Percentiles rank a stretch among this genome's conserved stretches.
phyloP scores from a whole-genome alignment of 1,284 basidiomycete species.

The Ceratobasidium sp. region DNA sequence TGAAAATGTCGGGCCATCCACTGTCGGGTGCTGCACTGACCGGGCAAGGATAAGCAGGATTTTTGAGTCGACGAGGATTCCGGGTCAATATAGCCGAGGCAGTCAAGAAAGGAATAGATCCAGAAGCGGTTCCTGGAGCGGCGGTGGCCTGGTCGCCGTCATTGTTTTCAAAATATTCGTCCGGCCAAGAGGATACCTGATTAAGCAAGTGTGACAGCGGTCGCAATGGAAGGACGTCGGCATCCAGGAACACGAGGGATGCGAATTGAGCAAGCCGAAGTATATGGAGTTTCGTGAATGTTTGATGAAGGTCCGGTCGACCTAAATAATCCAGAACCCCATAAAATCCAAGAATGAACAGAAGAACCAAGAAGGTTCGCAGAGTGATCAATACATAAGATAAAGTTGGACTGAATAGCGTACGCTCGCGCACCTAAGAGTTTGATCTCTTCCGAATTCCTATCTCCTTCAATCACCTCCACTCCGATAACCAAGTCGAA shows the following conservation, averaged over 20 bases:
- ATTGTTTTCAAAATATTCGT: constrained; percentile 59
- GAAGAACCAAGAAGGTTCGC: neutral
- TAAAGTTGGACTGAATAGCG: neutral
- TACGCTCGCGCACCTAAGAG: constrained; percentile 78
- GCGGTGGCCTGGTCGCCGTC: neutral
- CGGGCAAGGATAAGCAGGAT: constrained; percentile 46
- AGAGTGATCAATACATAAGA: neutral
- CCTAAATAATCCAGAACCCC: constrained; percentile 57
- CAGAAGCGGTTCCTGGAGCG: neutral
- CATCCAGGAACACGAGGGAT: constrained; percentile 94
- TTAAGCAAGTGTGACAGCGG: constrained; percentile 89
- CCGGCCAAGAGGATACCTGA: constrained; percentile 52
- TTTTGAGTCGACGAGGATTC: constrained; percentile 33
- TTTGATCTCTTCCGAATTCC: constrained; percentile 67
- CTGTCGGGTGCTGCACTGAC: constrained; percentile 88
- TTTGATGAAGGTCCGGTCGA: constrained; percentile 88
- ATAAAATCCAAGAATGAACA: neutral
- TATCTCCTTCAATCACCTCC: constrained; percentile 74
- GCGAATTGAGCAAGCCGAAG: constrained; percentile 89
- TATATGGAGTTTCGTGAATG: constrained; percentile 94
- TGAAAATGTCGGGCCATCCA: constrained; percentile 99
- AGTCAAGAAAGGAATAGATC: constrained; percentile 32
- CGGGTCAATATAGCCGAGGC: constrained; percentile 1
- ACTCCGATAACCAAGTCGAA: constrained; percentile 92
- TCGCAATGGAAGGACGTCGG: constrained; percentile 89